These are phyloP conservation scores for Rhizodiscina lignyota DNA, from an alignment of 495 filamentous ascomycete genomes.

Conservation along the genomic window DNA sequence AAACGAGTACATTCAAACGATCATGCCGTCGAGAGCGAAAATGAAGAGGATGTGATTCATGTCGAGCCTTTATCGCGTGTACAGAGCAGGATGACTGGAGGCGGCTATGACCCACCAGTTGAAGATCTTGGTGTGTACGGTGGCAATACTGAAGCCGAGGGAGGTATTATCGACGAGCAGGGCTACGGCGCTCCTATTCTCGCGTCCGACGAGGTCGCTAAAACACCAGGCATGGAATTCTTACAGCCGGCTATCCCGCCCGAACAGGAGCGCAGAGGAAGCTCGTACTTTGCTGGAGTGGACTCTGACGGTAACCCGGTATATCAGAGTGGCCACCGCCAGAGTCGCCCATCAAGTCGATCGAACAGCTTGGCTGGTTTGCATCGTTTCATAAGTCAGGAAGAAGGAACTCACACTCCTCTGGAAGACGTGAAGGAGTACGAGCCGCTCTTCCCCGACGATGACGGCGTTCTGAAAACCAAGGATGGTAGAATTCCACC, in stretches of 20 bases:
- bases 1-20: not conserved
- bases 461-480: constrained; percentile 35
- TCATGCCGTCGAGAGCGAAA: constrained; percentile 25
- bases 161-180: constrained; percentile 29
- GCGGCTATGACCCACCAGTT: constrained; percentile 25
- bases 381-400: constrained; percentile 32
- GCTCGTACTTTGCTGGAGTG: no score
- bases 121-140: constrained; percentile 26
- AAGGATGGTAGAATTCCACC: constrained; percentile 37
- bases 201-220: constrained; percentile 79
- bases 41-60: constrained; percentile 50
- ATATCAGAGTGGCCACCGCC: constrained; percentile 28
- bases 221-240: constrained; percentile 46
- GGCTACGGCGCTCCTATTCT: constrained; percentile 35
- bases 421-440: constrained; percentile 88
- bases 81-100: constrained; percentile 43
- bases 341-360: constrained; percentile 58
- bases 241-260: constrained; percentile 40
- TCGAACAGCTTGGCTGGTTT: constrained; percentile 40
- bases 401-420: constrained; percentile 45
- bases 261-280: constrained; percentile 20
- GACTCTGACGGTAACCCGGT: no score
- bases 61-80: constrained; percentile 57
- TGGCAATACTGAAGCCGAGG: constrained; percentile 31
- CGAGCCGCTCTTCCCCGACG: constrained; percentile 86